A percentile compares a stretch with the other conserved stretches of the same genome.
Evolutionary conservation across 352 stramenopile species (phyloP).

Genomic region (Pythium utonaiense): DNA sequence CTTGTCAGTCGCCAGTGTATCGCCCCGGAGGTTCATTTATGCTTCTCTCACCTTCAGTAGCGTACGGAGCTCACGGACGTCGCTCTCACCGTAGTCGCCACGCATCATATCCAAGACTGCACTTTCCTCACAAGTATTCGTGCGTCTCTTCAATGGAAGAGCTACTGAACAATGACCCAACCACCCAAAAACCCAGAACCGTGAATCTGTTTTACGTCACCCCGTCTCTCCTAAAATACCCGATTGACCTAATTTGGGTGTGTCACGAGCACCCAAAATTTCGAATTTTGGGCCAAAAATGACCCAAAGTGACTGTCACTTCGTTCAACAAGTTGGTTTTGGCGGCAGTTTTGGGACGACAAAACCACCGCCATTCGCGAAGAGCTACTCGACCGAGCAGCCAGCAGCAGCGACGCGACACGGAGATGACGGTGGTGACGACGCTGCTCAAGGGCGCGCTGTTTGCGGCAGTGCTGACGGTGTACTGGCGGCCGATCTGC

Average conservation of each 20-base stretch:
- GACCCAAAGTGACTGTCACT: neutral
- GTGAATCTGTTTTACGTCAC: neutral
- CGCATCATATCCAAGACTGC: neutral
- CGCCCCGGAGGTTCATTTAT: neutral
- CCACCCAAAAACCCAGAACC: neutral
- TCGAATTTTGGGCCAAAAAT: neutral
- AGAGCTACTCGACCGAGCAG: neutral
- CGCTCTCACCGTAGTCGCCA: conserved; percentile 1
- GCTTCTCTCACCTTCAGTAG: conserved; percentile 7
- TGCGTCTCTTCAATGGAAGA: neutral
- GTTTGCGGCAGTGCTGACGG: conserved; percentile 36
- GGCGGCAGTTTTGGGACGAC: neutral
- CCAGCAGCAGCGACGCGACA: neutral
- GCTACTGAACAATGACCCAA: neutral
- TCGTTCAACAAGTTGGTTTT: conserved; percentile 1
- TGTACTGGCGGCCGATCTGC: conserved; percentile 49
- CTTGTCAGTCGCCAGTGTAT: neutral
- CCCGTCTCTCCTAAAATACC: neutral
- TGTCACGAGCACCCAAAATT: neutral
- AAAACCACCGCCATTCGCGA: neutral
- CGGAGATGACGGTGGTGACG: conserved; percentile 14
- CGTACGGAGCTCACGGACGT: conserved; percentile 17
- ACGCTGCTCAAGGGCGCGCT: conserved; percentile 34
- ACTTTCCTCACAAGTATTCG: too few species aligned
- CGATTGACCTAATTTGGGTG: neutral